Evolutionary conservation across 2,329 filamentous ascomycete species (phyloP).

Genomic region (Colletotrichum musicola): DNA sequence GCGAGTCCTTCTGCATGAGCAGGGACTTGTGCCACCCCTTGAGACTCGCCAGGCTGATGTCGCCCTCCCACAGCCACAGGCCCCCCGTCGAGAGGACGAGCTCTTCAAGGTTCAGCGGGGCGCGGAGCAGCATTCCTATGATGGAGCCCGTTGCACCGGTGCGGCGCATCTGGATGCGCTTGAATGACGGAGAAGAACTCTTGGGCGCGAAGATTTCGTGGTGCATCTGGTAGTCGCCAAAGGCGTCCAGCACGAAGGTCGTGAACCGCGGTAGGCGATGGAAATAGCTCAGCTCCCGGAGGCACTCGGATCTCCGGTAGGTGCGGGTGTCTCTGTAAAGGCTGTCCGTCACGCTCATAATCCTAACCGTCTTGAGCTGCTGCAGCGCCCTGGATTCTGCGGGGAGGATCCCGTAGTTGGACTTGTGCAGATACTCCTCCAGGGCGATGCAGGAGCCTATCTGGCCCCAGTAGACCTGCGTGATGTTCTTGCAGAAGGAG

Average conservation of each 20-base stretch:
- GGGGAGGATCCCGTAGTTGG: slow-evolving; percentile 15
- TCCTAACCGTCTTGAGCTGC: background rate
- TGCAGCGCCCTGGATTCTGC: background rate
- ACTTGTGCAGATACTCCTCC: slow-evolving; percentile 12
- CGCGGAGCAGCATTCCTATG: background rate
- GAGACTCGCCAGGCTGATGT: background rate
- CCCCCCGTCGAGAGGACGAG: background rate
- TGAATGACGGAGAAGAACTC: background rate
- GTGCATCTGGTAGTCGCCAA: background rate
- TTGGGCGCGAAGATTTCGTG: background rate
- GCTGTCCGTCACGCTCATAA: background rate
- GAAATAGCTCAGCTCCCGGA: background rate
- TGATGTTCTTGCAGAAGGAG: slow-evolving; percentile 21
- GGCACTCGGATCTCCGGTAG: background rate
- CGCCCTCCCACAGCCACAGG: background rate
- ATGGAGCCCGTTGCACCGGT: background rate
- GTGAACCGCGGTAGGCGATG: background rate
- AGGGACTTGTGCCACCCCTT: background rate
- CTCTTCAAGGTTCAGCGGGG: background rate
- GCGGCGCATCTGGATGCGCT: background rate
- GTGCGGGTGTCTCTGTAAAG: background rate
- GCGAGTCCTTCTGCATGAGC: background rate
- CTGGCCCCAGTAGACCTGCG: background rate
- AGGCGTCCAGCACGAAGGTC: background rate
- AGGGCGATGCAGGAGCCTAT: background rate